Evolutionary conservation across 2,329 filamentous ascomycete species (phyloP).

Genomic region (Fusarium nelsonii): DNA sequence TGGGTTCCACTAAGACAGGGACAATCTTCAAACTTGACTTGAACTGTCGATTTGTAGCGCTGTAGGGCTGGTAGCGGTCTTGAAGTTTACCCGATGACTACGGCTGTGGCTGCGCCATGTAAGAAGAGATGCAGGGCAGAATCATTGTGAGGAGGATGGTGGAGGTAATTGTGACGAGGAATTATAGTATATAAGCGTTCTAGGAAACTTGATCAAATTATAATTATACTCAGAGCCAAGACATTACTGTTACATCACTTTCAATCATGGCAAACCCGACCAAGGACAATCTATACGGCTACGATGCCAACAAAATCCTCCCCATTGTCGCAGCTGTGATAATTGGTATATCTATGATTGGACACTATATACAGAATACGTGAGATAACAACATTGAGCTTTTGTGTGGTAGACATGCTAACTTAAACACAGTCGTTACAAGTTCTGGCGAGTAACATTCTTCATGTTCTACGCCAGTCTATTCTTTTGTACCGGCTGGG

Average conservation of each 20-base stretch:
- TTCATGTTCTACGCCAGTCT: constrained; percentile 47
- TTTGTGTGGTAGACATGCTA: neutral
- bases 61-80: constrained; percentile 28
- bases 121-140: constrained; percentile 1
- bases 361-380: constrained; percentile 41
- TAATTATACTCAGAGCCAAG: neutral
- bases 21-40: constrained; percentile 17
- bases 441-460: constrained; percentile 46
- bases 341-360: constrained; percentile 32
- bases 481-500: constrained; percentile 43
- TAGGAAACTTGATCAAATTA: no score
- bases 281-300: constrained; percentile 43
- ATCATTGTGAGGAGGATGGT: neutral
- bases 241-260: no score
- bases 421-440: constrained; percentile 31
- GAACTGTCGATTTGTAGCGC: constrained; percentile 34
- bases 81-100: neutral
- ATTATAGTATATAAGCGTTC: neutral
- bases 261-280: constrained; percentile 32
- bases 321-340: constrained; percentile 39
- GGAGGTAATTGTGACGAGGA: neutral
- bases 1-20: constrained; percentile 4
- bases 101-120: constrained; percentile 30
- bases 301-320: constrained; percentile 44
- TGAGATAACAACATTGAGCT: neutral